Evolutionary conservation across 306 rosid species (phyloP), one percentile per base, ranked within the genome.

Genomic region (Rosa multiflora): DNA sequence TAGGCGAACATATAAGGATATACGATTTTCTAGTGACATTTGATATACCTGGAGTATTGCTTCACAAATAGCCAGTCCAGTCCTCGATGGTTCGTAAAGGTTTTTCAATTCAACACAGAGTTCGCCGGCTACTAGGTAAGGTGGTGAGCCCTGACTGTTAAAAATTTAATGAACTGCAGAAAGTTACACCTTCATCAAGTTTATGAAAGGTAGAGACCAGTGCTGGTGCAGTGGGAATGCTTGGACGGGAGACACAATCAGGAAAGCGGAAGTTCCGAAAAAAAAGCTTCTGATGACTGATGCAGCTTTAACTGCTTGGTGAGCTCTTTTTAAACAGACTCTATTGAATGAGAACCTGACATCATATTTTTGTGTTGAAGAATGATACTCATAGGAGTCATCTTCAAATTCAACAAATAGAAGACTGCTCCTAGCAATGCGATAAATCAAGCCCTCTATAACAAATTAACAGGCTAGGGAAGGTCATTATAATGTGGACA

Each of bases 311-410:
- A 84, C n/a, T 44, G 84, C 82, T 49, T 77, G 84, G 73, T 84
- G 84, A 72, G 84, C 87, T 66, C 80, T 80, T 77, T 81, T 84
- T n/a, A 80, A 77, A 53, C 82, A 80, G 20, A 80, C 74, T 56
- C 79, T 72, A 66, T 84, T 84, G 84, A 84, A 84, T 52, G 84
- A 80, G 76, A 80, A 73, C 49, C 76, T 80, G 75, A 84, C 53
- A 15, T 80, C 84, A 68, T 84, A 80, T 59, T 69, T 84, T n/a
- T 18, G n/a, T 18, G 63, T 11, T 1, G 67, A 29, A 14, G 64
- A 4, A 58, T 84, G 77, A 64, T 53, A 10, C 62, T 13, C 4
- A 29, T 69, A 43, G 17, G 80, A 84, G 6, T 77, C 80, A 1
- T 80, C 69, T n/a, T 72, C 82, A 59, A 80, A 80, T 39, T 84